Evolutionary conservation across 495 filamentous ascomycete species (phyloP), one percentile per base, ranked within the genome.

Genomic region (Jackrogersella multiformis): DNA sequence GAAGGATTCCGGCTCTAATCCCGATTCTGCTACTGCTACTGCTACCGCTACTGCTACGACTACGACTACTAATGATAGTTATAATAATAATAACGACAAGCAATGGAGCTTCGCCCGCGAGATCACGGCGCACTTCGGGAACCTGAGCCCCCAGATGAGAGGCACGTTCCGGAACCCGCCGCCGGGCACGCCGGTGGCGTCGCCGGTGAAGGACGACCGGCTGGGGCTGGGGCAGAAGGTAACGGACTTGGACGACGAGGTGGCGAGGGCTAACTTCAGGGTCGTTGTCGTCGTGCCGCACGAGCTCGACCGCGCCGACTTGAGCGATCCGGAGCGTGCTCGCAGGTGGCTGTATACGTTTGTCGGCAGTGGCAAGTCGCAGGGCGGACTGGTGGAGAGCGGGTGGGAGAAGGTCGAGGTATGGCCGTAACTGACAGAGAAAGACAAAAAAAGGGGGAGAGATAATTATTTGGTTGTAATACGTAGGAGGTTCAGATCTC

Each of bases 111-210:
- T 90, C 87, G 80, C 79, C 34, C 89, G 81, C 64, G 92, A 96
- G 77, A 76, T 97, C 39, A 90, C 89, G 61, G 88, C 85, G 66
- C 92, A 94, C 79, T 97, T 97, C 84, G 93, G 90, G 12, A 96
- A 96, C 74, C 78, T 93, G 72, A 87, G 84, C 23, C 94, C 94
- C 12, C 75, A 82, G 5, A 89, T 93, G 86, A 78, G 91, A 71
- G 92, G 91, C 63, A 81, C 86, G n/a, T 97, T 96, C 74, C 84
- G 81, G 56, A 88, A 84, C 41, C 95, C 95, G 38, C 85, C 88
- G 20, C 92, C 95, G 1, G 94, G 94, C 0, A 79, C 73, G 24
- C 85, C 87, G 16, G 51, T 83, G 77, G 51, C 72, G 81, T 41
- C 63, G 73, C 76, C 76, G 13, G 82, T 82, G 0, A 74, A 65